Percentiles rank a stretch among this genome's conserved stretches.
Conservation (phyloP, 1,284 basidiomycete genomes). For the Apiotrichum sp. region DNA sequence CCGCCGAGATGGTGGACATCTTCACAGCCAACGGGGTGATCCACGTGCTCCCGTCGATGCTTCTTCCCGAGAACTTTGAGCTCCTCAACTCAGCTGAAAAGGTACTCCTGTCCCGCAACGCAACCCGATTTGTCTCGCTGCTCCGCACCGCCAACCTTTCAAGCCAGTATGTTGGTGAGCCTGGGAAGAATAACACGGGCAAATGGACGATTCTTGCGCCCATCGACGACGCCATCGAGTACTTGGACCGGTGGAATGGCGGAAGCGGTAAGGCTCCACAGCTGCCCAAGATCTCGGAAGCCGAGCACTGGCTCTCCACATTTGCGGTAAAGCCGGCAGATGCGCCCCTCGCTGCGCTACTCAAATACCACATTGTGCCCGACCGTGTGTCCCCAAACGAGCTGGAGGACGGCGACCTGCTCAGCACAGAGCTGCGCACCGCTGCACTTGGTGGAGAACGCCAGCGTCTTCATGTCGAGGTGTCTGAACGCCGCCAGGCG, state of each 20-base stretch:
- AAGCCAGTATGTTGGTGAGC: slow-evolving; percentile 60
- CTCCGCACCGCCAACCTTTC: slow-evolving; percentile 75
- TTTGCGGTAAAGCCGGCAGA: slow-evolving; percentile 10
- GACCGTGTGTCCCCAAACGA: slow-evolving; percentile 65
- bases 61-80: slow-evolving; percentile 70
- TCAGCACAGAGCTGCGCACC: slow-evolving; percentile 71
- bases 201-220: slow-evolving; percentile 81
- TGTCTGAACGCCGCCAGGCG: slow-evolving; percentile 44
- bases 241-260: not conserved
- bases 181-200: slow-evolving; percentile 37
- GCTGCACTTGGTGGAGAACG: slow-evolving; percentile 58
- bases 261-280: too few species aligned
- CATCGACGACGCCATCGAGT: slow-evolving; percentile 69
- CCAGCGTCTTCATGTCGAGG: slow-evolving; percentile 69
- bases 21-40: slow-evolving; percentile 93
- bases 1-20: slow-evolving; percentile 64
- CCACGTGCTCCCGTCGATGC: slow-evolving; percentile 76
- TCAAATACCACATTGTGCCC: slow-evolving; percentile 76
- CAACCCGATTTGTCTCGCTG: slow-evolving; percentile 80
- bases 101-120: slow-evolving; percentile 65
- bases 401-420: slow-evolving; percentile 64
- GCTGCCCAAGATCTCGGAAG: not conserved
- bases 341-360: slow-evolving; percentile 35
- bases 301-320: not conserved
- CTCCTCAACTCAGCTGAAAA: slow-evolving; percentile 79